phyloP scores from a whole-genome alignment of 495 filamentous ascomycete genomes.

The Neurospora sublineolata region DNA sequence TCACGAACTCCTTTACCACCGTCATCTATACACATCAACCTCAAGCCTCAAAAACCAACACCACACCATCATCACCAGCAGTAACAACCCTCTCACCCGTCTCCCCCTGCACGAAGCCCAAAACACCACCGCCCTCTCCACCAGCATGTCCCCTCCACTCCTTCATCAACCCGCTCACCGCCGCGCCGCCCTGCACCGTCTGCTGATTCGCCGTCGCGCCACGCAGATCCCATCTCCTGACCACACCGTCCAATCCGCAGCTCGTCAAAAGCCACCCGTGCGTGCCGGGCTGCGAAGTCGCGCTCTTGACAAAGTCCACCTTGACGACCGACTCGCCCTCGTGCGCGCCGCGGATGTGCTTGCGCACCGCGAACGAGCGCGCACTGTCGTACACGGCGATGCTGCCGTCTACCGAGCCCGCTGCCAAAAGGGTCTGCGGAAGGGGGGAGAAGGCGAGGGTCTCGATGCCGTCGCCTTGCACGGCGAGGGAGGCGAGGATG shows the following conservation, averaged over 20 bases:
- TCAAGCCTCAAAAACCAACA: conserved; percentile 55
- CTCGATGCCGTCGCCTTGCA: conserved; percentile 63
- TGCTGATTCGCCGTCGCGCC: conserved; percentile 53
- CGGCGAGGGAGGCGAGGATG: conserved; percentile 56
- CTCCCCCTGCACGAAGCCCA: conserved; percentile 71
- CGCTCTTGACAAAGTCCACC: conserved; percentile 66
- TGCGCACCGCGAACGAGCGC: conserved; percentile 68
- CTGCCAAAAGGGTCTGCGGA: conserved; percentile 64
- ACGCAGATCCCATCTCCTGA: conserved; percentile 76
- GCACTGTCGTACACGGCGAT: conserved; percentile 82
- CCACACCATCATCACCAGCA: conserved; percentile 75
- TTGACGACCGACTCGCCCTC: conserved; percentile 78
- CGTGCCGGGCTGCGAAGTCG: conserved; percentile 3
- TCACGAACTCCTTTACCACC: neutral
- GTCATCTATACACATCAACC: neutral
- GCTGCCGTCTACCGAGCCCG: conserved; percentile 80
- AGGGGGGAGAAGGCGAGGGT: conserved; percentile 65
- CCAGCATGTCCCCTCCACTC: conserved; percentile 81
- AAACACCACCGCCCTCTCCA: conserved; percentile 73
- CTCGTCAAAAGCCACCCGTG: conserved; percentile 56
- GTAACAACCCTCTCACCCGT: conserved; percentile 66
- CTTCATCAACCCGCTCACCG: conserved; percentile 49
- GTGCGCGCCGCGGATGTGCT: conserved; percentile 71
- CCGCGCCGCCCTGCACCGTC: conserved; percentile 15
- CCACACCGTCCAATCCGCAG: conserved; percentile 78